These are phyloP conservation scores for Hymenoscyphus albidus DNA, from an alignment of 2,329 filamentous ascomycete genomes.

Conservation along the genomic window DNA sequence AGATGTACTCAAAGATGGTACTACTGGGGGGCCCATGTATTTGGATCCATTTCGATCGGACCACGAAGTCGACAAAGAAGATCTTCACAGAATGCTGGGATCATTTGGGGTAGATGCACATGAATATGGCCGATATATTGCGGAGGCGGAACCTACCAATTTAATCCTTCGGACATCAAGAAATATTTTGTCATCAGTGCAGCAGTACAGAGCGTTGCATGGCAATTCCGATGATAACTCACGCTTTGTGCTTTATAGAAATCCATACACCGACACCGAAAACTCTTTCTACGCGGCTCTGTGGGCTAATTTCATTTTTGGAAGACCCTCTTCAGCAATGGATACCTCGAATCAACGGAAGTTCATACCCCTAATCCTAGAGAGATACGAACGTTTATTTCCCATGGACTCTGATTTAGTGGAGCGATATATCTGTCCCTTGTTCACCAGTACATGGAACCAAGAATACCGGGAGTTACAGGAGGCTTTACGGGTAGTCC, in stretches of 20 bases:
- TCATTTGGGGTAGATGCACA: slow-evolving; percentile 41
- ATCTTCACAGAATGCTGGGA: slow-evolving; percentile 58
- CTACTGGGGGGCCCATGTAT: slow-evolving; percentile 60
- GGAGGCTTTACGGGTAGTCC: slow-evolving; percentile 52
- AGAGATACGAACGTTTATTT: slow-evolving; percentile 36
- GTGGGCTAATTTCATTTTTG: slow-evolving; percentile 38
- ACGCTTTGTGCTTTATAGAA: slow-evolving; percentile 25
- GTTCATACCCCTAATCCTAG: slow-evolving; percentile 36
- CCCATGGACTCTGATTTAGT: slow-evolving; percentile 39
- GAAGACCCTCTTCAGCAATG: slow-evolving; percentile 22
- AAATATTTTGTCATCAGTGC: slow-evolving; percentile 74
- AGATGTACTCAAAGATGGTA: slow-evolving; percentile 37
- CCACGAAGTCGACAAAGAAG: slow-evolving; percentile 58
- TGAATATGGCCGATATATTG: slow-evolving; percentile 52
- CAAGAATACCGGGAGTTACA: slow-evolving; percentile 39
- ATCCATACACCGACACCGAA: slow-evolving; percentile 35
- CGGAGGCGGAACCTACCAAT: slow-evolving; percentile 59
- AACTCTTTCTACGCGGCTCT: slow-evolving; percentile 39
- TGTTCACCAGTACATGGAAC: slow-evolving; percentile 33
- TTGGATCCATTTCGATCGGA: slow-evolving; percentile 75
- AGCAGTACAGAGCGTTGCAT: slow-evolving; percentile 43
- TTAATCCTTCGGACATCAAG: slow-evolving; percentile 72
- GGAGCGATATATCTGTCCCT: slow-evolving; percentile 36
- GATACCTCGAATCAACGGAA: slow-evolving; percentile 28
- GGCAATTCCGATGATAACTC: slow-evolving; percentile 8